Conservation (phyloP, 495 filamentous ascomycete species). For the Poronia punctata region DNA sequence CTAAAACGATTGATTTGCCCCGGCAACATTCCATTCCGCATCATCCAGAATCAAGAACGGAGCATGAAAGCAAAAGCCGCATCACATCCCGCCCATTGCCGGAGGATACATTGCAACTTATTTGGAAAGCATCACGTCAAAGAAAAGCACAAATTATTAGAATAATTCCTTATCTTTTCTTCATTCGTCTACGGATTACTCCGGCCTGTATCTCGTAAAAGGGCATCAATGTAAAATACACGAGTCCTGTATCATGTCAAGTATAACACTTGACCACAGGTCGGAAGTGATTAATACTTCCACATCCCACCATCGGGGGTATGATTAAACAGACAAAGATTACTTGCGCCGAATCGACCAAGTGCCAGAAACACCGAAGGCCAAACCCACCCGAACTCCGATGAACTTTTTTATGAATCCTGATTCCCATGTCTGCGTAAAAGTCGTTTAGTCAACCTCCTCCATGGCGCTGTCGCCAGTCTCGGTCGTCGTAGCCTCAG, state of each 20-base stretch:
- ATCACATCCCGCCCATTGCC: too few relatives aligned
- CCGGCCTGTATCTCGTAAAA: constrained; percentile 23
- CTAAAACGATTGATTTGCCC: too few relatives aligned
- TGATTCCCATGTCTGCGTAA: constrained; percentile 16
- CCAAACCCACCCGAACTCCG: constrained; percentile 40
- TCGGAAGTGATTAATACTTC: constrained; percentile 8
- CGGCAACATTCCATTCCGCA: too few relatives aligned
- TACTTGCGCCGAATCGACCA: constrained; percentile 28
- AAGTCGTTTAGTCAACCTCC: constrained; percentile 57
- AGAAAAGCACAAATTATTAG: too few relatives aligned
- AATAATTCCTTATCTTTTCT: constrained; percentile 10
- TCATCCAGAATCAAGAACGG: too few relatives aligned
- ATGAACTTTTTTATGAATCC: constrained; percentile 36
- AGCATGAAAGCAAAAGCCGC: too few relatives aligned
- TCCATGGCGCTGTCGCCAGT: constrained; percentile 55
- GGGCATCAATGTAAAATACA: constrained; percentile 27
- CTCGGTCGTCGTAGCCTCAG: constrained; percentile 47
- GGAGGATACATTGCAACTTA: too few relatives aligned
- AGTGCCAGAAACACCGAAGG: constrained; percentile 26
- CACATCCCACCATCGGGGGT: constrained; percentile 17
- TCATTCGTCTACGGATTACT: constrained; percentile 23
- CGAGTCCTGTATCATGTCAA: constrained; percentile 17
- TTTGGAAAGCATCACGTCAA: too few relatives aligned
- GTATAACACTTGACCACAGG: constrained; percentile 8
- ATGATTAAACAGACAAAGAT: constrained; percentile 24